Evolutionary conservation across 2,329 filamentous ascomycete species (phyloP).

Genomic region (Lachnellula occidentalis): DNA sequence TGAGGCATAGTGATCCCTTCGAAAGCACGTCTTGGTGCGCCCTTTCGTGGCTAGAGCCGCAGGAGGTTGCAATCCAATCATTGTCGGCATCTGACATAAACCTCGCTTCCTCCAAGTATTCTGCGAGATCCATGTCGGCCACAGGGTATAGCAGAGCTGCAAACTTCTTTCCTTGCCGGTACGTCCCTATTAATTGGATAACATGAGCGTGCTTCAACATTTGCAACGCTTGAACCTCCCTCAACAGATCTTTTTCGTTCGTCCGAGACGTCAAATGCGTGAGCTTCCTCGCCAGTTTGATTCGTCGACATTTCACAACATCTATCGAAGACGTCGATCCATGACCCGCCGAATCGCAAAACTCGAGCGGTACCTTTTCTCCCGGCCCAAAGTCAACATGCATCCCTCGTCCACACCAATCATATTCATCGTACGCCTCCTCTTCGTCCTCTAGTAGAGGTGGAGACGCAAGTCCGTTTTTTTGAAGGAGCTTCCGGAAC

Average conservation of each 20-base stretch:
- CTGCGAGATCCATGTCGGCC: not conserved
- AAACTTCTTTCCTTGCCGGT: not conserved
- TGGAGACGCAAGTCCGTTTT: not conserved
- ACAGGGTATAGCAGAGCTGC: not conserved
- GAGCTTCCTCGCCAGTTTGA: not conserved
- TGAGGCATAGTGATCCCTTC: not conserved
- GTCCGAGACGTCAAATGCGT: not conserved
- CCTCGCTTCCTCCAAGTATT: not conserved
- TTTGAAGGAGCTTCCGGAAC: not conserved
- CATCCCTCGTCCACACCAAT: not conserved
- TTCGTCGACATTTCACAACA: not conserved
- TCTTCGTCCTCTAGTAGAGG: not conserved
- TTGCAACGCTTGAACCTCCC: not conserved
- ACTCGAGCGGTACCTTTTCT: not conserved
- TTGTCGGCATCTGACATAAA: not conserved
- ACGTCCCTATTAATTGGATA: not conserved
- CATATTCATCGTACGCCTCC: not conserved
- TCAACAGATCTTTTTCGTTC: not conserved
- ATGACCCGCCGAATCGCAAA: not conserved
- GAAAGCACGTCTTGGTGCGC: not conserved
- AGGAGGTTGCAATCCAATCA: not conserved
- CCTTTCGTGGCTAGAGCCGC: not conserved
- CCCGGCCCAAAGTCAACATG: not conserved
- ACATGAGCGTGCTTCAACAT: not conserved
- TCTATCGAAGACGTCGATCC: not conserved